Conservation (phyloP, 1,284 basidiomycete genomes). For the Cryptococcus maquisensis region DNA sequence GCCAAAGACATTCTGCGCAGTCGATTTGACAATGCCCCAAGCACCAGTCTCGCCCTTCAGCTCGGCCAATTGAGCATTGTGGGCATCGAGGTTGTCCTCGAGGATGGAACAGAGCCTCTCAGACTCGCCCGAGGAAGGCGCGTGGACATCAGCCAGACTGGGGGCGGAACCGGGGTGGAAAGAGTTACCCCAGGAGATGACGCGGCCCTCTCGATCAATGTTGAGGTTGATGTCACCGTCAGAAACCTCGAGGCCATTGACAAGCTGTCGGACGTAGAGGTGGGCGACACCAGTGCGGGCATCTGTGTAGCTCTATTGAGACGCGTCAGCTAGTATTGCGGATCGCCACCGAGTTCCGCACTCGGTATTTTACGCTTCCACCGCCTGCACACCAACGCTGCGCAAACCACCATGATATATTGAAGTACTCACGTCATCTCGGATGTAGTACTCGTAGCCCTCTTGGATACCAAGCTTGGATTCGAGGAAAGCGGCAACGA, state of each 20-base stretch:
- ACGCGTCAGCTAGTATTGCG: neutral
- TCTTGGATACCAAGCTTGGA: constrained; percentile 22
- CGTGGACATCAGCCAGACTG: constrained; percentile 14
- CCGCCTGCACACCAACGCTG: neutral
- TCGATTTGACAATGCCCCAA: constrained; percentile 41
- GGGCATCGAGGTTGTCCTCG: constrained; percentile 17
- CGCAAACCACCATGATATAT: neutral
- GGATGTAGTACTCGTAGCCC: constrained; percentile 43
- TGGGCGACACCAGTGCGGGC: constrained; percentile 74
- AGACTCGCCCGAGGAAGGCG: constrained; percentile 18
- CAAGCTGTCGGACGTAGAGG: constrained; percentile 72
- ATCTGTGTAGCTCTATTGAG: constrained; percentile 81
- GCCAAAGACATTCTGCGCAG: constrained; percentile 34
- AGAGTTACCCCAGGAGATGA: constrained; percentile 70
- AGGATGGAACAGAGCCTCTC: constrained; percentile 22
- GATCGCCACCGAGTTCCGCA: neutral
- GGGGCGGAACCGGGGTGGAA: constrained; percentile 31
- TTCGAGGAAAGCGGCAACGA: constrained; percentile 32
- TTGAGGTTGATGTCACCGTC: constrained; percentile 89
- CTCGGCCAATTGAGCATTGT: constrained; percentile 23
- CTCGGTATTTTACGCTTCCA: neutral
- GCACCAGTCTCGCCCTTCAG: constrained; percentile 54
- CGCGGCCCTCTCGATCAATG: constrained; percentile 63
- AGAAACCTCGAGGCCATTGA: constrained; percentile 77
- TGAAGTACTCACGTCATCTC: constrained; percentile 47